phyloP scores from a whole-genome alignment of 257 asterid genomes.

The Plantago ovata region DNA sequence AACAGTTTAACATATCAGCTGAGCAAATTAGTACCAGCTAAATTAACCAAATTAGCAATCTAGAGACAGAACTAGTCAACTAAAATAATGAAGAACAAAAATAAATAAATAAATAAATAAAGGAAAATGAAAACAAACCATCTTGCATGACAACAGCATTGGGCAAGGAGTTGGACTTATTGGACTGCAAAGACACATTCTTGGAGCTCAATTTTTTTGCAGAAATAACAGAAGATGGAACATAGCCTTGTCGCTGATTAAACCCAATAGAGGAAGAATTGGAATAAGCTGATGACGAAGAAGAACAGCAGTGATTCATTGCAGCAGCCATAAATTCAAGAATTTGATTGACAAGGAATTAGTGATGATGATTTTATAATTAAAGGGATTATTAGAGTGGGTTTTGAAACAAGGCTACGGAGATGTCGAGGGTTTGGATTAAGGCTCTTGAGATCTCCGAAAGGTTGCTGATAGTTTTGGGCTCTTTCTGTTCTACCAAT shows the following conservation, averaged over 20 bases:
- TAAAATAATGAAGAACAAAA: not conserved
- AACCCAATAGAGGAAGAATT: conserved; percentile 37
- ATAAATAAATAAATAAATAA: not conserved
- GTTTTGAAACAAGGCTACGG: conserved; percentile 29
- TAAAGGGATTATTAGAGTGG: not conserved
- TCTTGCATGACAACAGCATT: conserved; percentile 68
- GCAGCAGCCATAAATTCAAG: conserved; percentile 41
- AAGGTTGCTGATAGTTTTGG: conserved; percentile 40
- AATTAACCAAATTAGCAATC: too few relatives aligned
- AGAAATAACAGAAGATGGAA: conserved; percentile 28
- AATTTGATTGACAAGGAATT: conserved; percentile 6
- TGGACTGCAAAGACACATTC: conserved; percentile 45
- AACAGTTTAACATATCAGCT: too few relatives aligned
- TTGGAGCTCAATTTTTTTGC: conserved; percentile 30
- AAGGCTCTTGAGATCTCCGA: conserved; percentile 83
- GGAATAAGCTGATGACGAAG: conserved; percentile 40
- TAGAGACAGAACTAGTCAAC: not conserved
- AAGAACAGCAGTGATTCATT: conserved; percentile 46
- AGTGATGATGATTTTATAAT: not conserved
- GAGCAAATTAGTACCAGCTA: too few relatives aligned
- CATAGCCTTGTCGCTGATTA: conserved; percentile 23
- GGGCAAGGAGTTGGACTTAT: conserved; percentile 28
- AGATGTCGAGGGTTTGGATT: conserved; percentile 43
- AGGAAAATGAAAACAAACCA: conserved; percentile 37
- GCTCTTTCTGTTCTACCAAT: conserved; percentile 11